Base-by-base conservation (phyloP, 164 flowering plant species). In the Nymphaea thermarum region DNA sequence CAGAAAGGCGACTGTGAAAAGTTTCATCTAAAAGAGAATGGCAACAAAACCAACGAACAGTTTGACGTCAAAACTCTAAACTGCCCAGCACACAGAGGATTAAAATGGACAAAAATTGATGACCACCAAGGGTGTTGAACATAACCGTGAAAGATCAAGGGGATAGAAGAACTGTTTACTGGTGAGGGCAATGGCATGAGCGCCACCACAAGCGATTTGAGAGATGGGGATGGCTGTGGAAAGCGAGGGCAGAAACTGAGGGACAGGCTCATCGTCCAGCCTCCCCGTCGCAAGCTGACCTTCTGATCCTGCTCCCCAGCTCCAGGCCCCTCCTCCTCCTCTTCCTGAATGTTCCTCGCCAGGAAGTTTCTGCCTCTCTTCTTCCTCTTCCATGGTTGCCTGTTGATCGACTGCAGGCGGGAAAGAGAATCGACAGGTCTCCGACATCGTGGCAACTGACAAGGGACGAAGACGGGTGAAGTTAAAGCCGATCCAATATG, bases 251-350 rank as follows among this genome's bases (percentile, higher is more conserved):
- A 72, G 62, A 2, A 73, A 81, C 43, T 81, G 90, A 62, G 98
- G 98, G 43, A 77, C 73, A 74, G 64, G 81, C 44, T 82, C 82
- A 73, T 93, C 97, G 70, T 83, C 66, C 43, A 82, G 84, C 70
- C 71, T 77, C 43, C 78, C 81, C 3, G 90, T 86, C n/a, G 85
- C 87, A 15, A 93, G 79, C 77, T 93, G 98, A 42, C 97, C 98
- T 3, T 93, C 98, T 6, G 96, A 83, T 2, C 98, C 98, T 7
- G 97, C 97, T 64, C 98, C 98, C 98, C 97, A 91, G 70, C 97
- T 89, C 96, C 94, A 87, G 55, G 66, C 63, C 44, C 18, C 60
- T 44, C 60, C 68, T 43, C 43, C 60, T 16, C 18, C 70, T 25
- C 36, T 25, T 25, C 36, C 36, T 25, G 36, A 25, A 25, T 25